Evolutionary conservation across 441 rosid genomes (phyloP).

Genomic region (Viola pubescens): DNA sequence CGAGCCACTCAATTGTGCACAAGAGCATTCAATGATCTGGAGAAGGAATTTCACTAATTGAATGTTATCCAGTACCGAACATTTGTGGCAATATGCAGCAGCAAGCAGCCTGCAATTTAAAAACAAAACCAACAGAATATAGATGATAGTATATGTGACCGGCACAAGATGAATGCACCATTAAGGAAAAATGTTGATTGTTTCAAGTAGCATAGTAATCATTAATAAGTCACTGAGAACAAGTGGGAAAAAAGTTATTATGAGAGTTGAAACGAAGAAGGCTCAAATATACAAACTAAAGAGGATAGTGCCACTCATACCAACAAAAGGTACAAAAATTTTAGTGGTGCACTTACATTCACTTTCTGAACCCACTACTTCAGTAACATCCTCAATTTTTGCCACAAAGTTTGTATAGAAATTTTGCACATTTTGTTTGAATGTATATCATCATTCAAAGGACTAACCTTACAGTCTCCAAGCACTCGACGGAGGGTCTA

Average conservation of each 20-base stretch:
- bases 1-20: conserved; percentile 28
- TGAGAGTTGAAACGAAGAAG: background rate
- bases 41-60: conserved; percentile 63
- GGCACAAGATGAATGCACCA: too few relatives aligned
- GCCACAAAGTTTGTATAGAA: background rate
- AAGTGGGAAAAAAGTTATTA: background rate
- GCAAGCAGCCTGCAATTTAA: conserved; percentile 37
- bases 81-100: conserved; percentile 29
- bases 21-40: conserved; percentile 32
- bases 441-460: background rate
- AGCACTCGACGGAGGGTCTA: conserved; percentile 39
- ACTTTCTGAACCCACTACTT: too few relatives aligned
- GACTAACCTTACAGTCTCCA: conserved; percentile 50
- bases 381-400: too few relatives aligned
- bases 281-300: background rate
- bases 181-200: too few relatives aligned
- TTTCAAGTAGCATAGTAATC: too few relatives aligned
- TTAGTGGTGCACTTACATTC: too few relatives aligned
- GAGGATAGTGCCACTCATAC: background rate
- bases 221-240: too few relatives aligned
- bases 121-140: background rate
- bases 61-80: conserved; percentile 36
- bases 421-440: background rate
- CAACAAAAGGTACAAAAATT: too few relatives aligned
- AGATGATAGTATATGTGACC: background rate